Base-by-base conservation (phyloP, 305 asterid genomes). In the Fraxinus baroniana region DNA sequence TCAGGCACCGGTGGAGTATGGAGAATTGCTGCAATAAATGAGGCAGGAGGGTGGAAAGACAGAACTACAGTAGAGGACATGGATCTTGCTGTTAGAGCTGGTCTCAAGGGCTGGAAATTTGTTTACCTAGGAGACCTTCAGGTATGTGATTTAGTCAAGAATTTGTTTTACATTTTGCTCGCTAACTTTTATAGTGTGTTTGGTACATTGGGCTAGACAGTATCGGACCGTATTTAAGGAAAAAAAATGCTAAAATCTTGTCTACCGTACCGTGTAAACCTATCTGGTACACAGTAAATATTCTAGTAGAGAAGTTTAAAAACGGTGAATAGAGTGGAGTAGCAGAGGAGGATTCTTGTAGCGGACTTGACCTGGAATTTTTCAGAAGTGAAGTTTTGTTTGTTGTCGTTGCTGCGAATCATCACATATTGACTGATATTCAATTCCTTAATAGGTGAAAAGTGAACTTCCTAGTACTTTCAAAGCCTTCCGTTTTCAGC, bases 21-120 rank as follows among this genome's bases (percentile, higher is more conserved):
- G 97, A 90, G 97, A 78, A 89, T 93, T 22, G 85, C 76, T 4
- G 97, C 97, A 0, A 91, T 93, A 70, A 88, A 87, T 73, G 97
- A 92, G 78, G 97, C 97, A 1, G 97, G 97, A 18, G 97, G 97
- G 1, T 92, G 97, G 97, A 91, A 92, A 75, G 95, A 91, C 52
- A 84, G 97, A 83, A 92, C 97, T 26, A 92, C 97, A 0, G 97
- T 91, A 0, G 97, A 92, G 81, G 97, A 92, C 83, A 92, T 92
- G 97, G 95, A 92, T 83, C 90, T 92, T 60, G 97, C 97, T 2
- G 95, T 92, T 57, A 88, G 97, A 39, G 95, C 97, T 39, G 92
- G 95, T 76, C 97, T 92, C 79, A 92, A 90, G 80, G 97, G 97
- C 76, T 92, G 97, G 97, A 92, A 88, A 82, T 93, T 91, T 82